phyloP scores from a whole-genome alignment of 192 early-diverging fungal species.

The Backusella westeae region DNA sequence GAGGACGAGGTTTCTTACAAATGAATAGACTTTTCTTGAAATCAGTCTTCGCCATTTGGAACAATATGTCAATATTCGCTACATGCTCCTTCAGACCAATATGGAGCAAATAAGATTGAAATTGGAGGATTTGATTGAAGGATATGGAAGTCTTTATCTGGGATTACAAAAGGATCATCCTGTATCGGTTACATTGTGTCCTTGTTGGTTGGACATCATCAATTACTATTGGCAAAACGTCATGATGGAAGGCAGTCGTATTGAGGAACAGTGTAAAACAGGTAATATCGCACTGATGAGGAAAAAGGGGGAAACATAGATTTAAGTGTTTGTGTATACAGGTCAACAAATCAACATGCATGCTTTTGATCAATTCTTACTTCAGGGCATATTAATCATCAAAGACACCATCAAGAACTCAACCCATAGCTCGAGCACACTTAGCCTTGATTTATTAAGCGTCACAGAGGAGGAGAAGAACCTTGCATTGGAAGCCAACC shows the following conservation, averaged over 20 bases:
- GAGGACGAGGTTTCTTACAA: too few relatives aligned
- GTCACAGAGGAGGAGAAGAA: conserved; percentile 48
- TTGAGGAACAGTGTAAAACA: background rate
- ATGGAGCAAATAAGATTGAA: background rate
- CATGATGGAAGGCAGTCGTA: conserved; percentile 10
- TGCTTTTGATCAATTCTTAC: conserved; percentile 56
- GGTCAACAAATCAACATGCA: conserved; percentile 21
- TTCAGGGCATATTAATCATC: conserved; percentile 74
- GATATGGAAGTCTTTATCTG: conserved; percentile 79
- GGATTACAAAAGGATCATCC: conserved; percentile 67
- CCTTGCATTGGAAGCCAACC: conserved; percentile 45
- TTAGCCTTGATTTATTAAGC: background rate
- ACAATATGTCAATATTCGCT: conserved; percentile 43
- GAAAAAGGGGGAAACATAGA: background rate
- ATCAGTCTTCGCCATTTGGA: conserved; percentile 53
- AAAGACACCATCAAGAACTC: conserved; percentile 64
- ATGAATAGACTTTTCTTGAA: conserved; percentile 36
- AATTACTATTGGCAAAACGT: conserved; percentile 69
- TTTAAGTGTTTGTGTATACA: background rate
- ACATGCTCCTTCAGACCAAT: background rate
- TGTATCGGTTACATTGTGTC: conserved; percentile 61
- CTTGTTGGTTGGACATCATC: conserved; percentile 60
- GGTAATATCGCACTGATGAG: background rate
- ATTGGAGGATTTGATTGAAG: conserved; percentile 23
- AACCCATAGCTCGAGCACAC: conserved; percentile 36